phyloP scores from a whole-genome alignment of 1,139 yeast species.

The Nakaseomyces glabratus region DNA sequence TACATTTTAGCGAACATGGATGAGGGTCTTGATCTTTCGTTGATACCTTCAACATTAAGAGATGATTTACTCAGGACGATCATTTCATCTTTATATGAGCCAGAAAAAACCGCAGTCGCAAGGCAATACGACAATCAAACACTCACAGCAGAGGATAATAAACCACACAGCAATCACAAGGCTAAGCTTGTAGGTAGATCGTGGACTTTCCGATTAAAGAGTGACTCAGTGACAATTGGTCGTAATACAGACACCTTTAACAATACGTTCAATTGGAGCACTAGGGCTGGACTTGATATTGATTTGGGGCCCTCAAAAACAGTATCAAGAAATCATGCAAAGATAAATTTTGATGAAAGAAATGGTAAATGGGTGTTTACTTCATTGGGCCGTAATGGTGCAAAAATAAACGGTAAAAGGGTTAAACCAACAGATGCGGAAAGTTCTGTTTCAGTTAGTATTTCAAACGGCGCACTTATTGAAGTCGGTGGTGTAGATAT shows the following conservation, averaged over 20 bases:
- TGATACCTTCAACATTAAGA: slow-evolving; percentile 1
- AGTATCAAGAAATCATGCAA: slow-evolving; percentile 83
- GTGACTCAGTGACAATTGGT: slow-evolving; percentile 56
- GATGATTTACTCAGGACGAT: not conserved
- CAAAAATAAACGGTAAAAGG: slow-evolving; percentile 70
- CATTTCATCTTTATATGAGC: slow-evolving; percentile 1
- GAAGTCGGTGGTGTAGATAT: slow-evolving; percentile 96
- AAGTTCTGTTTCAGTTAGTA: slow-evolving; percentile 44
- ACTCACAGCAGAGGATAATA: not conserved
- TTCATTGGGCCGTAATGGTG: slow-evolving; percentile 85
- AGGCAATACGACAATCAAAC: not conserved
- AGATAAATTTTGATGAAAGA: slow-evolving; percentile 66
- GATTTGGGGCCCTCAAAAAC: slow-evolving; percentile 96
- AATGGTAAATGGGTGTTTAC: slow-evolving; percentile 77
- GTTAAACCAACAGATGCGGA: slow-evolving; percentile 33
- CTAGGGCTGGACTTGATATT: slow-evolving; percentile 46
- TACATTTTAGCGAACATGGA: too few species aligned
- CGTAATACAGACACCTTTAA: slow-evolving; percentile 53
- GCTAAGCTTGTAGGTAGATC: slow-evolving; percentile 82
- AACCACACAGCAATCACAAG: slow-evolving; percentile 26
- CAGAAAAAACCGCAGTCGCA: slow-evolving; percentile 1
- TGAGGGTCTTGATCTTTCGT: slow-evolving; percentile 1
- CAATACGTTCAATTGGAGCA: slow-evolving; percentile 12
- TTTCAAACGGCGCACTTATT: slow-evolving; percentile 75
- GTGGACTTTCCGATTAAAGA: slow-evolving; percentile 86